Conservation (phyloP, 2,329 filamentous ascomycete species). For the Ophiobolus disseminans region DNA sequence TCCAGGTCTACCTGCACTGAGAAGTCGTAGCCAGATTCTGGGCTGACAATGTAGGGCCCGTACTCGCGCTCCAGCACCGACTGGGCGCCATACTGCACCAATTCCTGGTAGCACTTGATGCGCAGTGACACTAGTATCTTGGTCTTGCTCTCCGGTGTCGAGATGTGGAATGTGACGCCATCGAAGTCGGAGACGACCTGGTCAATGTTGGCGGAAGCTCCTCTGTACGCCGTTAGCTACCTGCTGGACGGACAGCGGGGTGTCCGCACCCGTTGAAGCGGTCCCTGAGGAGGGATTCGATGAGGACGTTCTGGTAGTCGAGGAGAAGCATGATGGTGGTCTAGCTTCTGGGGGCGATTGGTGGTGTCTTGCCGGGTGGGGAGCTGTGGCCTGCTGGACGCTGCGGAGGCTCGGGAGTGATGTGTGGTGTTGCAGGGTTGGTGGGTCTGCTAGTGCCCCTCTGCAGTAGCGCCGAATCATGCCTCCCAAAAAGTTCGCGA, state of each 20-base stretch:
- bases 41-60: constrained; percentile 83
- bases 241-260: constrained; percentile 44
- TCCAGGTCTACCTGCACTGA: constrained; percentile 90
- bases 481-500: constrained; percentile 43
- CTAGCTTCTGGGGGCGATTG: constrained; percentile 10
- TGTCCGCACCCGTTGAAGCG: constrained; percentile 79
- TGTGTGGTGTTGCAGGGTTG: constrained; percentile 34
- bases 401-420: constrained; percentile 41
- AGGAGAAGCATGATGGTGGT: constrained; percentile 77
- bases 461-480: constrained; percentile 34
- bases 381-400: constrained; percentile 30
- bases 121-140: constrained; percentile 94
- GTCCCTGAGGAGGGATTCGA: constrained; percentile 94
- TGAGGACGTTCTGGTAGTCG: constrained; percentile 98
- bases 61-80: constrained; percentile 94
- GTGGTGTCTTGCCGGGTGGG: constrained; percentile 23
- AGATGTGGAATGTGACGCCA: constrained; percentile 97
- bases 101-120: constrained; percentile 92
- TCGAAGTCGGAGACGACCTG: constrained; percentile 99
- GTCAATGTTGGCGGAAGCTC: constrained; percentile 86
- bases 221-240: constrained; percentile 63
- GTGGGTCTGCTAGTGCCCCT: constrained; percentile 22
- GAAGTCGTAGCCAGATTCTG: constrained; percentile 95
- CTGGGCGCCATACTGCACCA: constrained; percentile 91
- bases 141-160: constrained; percentile 90